Evolutionary conservation across 805 yeast genomes (phyloP), one percentile per base, ranked within the genome.

Genomic region (Ascoidea rubescens): DNA sequence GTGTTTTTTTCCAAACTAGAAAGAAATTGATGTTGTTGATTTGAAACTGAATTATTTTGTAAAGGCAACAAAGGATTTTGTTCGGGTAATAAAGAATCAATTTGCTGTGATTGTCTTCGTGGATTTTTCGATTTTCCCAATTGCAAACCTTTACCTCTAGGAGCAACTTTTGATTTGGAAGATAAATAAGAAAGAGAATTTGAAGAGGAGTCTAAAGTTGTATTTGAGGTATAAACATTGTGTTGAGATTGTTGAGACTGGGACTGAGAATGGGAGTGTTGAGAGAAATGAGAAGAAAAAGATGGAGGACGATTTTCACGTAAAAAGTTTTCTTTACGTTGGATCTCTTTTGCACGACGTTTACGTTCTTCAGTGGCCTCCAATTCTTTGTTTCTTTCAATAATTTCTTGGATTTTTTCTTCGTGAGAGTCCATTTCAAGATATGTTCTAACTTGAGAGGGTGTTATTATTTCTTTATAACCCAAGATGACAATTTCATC

Each of bases 391-490:
- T 93, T 93, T 67, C 90, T 82, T 70, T 88, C 98, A 61, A 93
- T 93, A 65, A 93, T 90, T 66, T 93, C 97, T 73, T 93, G 98
- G 64, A 95, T 91, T 73, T 87, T 91, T 71, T 93, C 99, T 70
- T 93, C 99, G 66, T 93, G 97, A 46, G 96, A 86, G 69, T 93
- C 98, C 98, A 93, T 91, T 64, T 88, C 91, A 71, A 93, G 73
- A 69, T 87, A 91, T 10, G 95, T 87, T 66, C 79, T 80, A 57
- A 93, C 85, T 71, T 93, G 98, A 54, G 81, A 67, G 57, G 84
- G 66, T 0, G 93, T 79, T 58, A 91, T 71, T 67, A 88, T 85
- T 67, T 93, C 99, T 58, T 87, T 81, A 71, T 84, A 88, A 16
- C 99, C 99, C 69, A 87, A 73, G 51, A 81, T 80, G 59, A 93